These are phyloP conservation scores for Fusarium drepaniforme DNA, from an alignment of 2,329 filamentous ascomycete genomes.

Conservation along the genomic window DNA sequence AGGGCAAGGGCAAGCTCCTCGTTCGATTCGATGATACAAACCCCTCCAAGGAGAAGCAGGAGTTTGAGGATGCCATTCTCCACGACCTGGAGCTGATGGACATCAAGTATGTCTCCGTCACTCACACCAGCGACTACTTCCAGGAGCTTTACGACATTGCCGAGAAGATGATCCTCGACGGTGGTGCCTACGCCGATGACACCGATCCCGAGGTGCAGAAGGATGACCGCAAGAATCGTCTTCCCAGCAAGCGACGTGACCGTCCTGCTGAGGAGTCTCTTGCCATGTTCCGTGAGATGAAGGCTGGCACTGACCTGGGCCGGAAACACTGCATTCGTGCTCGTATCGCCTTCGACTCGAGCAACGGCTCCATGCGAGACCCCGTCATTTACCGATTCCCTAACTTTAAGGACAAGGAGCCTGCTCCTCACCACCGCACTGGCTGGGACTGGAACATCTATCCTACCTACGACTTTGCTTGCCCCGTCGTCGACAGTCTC, in stretches of 20 bases:
- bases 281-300: constrained; percentile 93
- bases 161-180: constrained; percentile 85
- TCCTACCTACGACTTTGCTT: constrained; percentile 89
- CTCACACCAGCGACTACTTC: constrained; percentile 97
- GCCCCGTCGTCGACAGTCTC: constrained; percentile 82
- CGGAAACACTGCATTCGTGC: constrained; percentile 91
- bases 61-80: constrained; percentile 93
- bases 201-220: constrained; percentile 92
- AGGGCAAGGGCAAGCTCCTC: constrained; percentile 90
- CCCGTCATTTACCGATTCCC: constrained; percentile 95
- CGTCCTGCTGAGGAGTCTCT: constrained; percentile 85
- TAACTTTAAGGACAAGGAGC: constrained; percentile 67
- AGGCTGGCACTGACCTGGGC: constrained; percentile 83
- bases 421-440: constrained; percentile 77
- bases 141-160: constrained; percentile 90
- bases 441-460: constrained; percentile 87
- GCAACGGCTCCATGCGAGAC: constrained; percentile 95
- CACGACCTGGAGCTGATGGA: constrained; percentile 93
- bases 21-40: constrained; percentile 98
- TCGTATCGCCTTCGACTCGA: constrained; percentile 91
- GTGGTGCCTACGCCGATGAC: constrained; percentile 94
- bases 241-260: constrained; percentile 85
- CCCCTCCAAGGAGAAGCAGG: constrained; percentile 95
- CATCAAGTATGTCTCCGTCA: constrained; percentile 87
- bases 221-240: constrained; percentile 84